A percentile compares a stretch with the other conserved stretches of the same genome.
These are phyloP conservation scores for Tremella mesenterica DNA, from an alignment of 768 basidiomycete genomes.

Conservation along the genomic window DNA sequence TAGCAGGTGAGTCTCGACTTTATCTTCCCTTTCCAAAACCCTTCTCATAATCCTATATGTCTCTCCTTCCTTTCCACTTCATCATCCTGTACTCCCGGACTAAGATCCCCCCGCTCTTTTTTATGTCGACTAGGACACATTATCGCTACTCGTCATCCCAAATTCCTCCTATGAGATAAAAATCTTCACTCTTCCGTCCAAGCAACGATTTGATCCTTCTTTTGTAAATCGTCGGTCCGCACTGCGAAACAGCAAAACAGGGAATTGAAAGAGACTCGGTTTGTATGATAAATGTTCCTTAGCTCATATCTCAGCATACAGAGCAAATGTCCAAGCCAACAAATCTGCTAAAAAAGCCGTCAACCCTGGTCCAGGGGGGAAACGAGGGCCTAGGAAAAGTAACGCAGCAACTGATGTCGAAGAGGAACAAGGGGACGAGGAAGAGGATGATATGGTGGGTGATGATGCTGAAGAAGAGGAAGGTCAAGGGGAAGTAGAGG, in stretches of 20 bases:
- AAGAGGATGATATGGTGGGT: slow-evolving; percentile 22
- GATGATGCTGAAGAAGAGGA: slow-evolving; percentile 24
- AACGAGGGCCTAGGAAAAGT: slow-evolving; percentile 8
- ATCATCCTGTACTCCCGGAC: neutral
- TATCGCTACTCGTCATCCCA: neutral
- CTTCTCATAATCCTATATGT: neutral
- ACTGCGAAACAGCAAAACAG: neutral
- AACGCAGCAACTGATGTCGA: slow-evolving; percentile 28
- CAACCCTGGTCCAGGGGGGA: slow-evolving; percentile 8
- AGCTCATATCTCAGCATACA: slow-evolving; percentile 35
- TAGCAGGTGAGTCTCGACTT: slow-evolving; percentile 27
- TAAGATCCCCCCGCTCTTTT: neutral
- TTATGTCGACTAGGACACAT: neutral
- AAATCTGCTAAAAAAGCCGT: slow-evolving; percentile 16
- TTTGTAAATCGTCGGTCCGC: neutral
- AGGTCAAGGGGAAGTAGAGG: slow-evolving; percentile 36
- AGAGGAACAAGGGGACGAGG: slow-evolving; percentile 22
- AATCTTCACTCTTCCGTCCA: slow-evolving; percentile 13
- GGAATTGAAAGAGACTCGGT: neutral
- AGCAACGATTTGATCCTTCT: neutral
- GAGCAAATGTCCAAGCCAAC: slow-evolving; percentile 27
- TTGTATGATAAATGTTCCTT: neutral
- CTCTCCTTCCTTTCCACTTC: neutral
- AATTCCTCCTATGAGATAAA: neutral
- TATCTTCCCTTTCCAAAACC: neutral